These are phyloP conservation scores for Aureobasidium melanogenum DNA, from an alignment of 2,329 filamentous ascomycete species.

Conservation along the genomic window DNA sequence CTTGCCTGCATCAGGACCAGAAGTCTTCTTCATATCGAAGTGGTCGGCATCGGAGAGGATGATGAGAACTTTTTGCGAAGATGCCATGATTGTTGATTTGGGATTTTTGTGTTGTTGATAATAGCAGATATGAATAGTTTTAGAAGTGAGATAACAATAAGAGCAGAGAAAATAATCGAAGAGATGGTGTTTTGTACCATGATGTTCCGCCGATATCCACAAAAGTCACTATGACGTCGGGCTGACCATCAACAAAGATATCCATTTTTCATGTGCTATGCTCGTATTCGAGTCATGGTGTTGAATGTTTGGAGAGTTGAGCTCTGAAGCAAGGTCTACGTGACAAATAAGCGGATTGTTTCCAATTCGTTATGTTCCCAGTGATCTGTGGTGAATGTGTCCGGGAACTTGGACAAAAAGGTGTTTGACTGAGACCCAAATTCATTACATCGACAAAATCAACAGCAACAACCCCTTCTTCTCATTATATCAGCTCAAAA, in stretches of 20 bases:
- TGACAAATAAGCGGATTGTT: not conserved
- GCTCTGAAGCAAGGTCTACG: not conserved
- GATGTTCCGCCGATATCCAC: not conserved
- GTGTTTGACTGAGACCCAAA: too few species aligned
- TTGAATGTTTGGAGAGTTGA: not conserved
- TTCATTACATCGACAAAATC: too few species aligned
- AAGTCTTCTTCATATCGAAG: slow-evolving; percentile 28
- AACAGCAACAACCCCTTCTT: too few species aligned
- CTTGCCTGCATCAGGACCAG: slow-evolving; percentile 19
- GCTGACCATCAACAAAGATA: not conserved
- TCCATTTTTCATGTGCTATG: not conserved
- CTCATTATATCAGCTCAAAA: too few species aligned
- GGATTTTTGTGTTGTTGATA: not conserved
- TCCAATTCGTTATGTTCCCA: too few species aligned
- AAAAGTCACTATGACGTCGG: slow-evolving; percentile 6
- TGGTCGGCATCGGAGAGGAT: slow-evolving; percentile 35
- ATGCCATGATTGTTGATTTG: not conserved
- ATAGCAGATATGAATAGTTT: not conserved
- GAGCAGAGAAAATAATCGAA: not conserved
- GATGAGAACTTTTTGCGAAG: slow-evolving; percentile 34
- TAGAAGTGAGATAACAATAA: too few species aligned
- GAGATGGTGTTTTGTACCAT: not conserved
- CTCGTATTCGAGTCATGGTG: not conserved
- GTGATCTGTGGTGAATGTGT: too few species aligned
- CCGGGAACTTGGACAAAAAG: too few species aligned